Evolutionary conservation across 352 stramenopile genomes (phyloP), one percentile per base, ranked within the genome.

Genomic region (Pythium aphanidermatum): DNA sequence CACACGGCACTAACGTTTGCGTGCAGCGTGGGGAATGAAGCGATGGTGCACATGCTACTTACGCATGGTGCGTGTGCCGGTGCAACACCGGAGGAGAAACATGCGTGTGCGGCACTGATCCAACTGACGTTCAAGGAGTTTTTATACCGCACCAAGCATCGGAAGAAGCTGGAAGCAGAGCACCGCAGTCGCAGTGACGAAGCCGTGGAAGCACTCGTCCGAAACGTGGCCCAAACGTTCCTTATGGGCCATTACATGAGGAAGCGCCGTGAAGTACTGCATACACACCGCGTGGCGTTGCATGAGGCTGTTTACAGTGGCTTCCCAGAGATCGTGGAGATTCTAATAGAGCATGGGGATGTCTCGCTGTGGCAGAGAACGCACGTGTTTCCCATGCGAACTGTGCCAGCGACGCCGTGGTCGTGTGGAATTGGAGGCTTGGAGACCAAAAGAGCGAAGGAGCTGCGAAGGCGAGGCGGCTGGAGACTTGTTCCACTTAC

Each of bases 221-320:
- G 61, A 14, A 81, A 73, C 48, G 70, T 86, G 12, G 71, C 72
- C 7, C 65, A 84, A 46, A 43, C 69, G 14, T 84, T 89, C 39
- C 56, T 89, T 24, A 40, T 89, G 26, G 60, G 58, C 2, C 70
- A 86, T 31, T 84, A 64, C 36, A 48, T 52, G 6, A 60, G 74
- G 0, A 70, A 74, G 43, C 56, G 84, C 1, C 45, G 44, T 1
- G 51, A 74, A 12, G 77, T 73, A 19, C 56, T 68, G 0, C 74
- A 77, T 30, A 88, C 76, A 0, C 73, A 84, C 16, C 76, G 79
- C n/a, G 74, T 88, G 14, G 41, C 79, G 14, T 56, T 92, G 20
- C 74, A 89, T 27, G 79, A 92, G 47, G 79, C 76, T 11, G 43
- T 86, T 10, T 61, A 83, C 38, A 92, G 88, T 39, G 76, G 74